Conservation (phyloP, 148 eudicot genomes). For the Rhododendron ferrugineum region DNA sequence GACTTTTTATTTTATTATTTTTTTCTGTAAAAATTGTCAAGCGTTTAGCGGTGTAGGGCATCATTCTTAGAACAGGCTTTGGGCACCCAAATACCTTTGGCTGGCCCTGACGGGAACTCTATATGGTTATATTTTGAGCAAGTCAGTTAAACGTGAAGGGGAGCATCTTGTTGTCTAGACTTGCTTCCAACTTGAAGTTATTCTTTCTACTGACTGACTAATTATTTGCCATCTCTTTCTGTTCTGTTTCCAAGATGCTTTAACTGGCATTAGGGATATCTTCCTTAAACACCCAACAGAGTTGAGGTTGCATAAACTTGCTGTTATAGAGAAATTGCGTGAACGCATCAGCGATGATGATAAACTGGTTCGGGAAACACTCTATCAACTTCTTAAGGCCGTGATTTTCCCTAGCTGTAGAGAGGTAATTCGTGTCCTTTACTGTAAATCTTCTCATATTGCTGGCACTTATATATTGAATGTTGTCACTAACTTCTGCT, state of each 20-base stretch:
- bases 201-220: background rate
- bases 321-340: constrained; percentile 82
- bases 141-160: background rate
- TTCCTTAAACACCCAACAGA: constrained; percentile 63
- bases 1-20: too few relatives aligned
- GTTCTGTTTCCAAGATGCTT: constrained; percentile 56
- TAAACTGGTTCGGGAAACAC: constrained; percentile 76
- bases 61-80: too few relatives aligned
- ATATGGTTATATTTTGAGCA: background rate
- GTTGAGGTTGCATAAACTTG: constrained; percentile 71
- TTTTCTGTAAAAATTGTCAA: too few relatives aligned
- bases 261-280: constrained; percentile 74
- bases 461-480: background rate
- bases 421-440: constrained; percentile 41
- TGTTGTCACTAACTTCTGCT: constrained; percentile 1
- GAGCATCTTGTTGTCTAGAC: background rate
- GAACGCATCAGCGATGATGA: constrained; percentile 93
- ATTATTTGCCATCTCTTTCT: constrained; percentile 1
- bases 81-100: too few relatives aligned
- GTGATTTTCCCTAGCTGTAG: constrained; percentile 72
- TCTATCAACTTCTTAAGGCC: constrained; percentile 74
- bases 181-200: constrained; percentile 1
- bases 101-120: background rate
- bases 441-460: constrained; percentile 1
- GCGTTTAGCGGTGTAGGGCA: too few relatives aligned